Conservation (phyloP, 148 eudicot species). For the Vaccinium vitisidaea region DNA sequence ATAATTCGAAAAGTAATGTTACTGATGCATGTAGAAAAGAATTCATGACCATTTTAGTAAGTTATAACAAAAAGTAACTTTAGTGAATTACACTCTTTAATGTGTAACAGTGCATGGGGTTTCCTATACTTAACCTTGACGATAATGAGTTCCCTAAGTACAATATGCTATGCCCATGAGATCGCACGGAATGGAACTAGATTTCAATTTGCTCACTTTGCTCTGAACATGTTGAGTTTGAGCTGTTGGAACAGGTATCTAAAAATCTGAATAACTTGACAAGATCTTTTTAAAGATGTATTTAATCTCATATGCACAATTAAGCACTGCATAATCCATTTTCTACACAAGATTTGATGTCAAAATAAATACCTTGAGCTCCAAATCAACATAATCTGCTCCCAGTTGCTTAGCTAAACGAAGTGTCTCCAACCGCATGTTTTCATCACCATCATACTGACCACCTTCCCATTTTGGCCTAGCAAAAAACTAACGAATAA, state of each 20-base stretch:
- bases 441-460: slow-evolving; percentile 54
- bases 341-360: background rate
- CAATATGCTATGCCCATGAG: background rate
- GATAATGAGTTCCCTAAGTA: background rate
- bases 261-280: background rate
- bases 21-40: background rate
- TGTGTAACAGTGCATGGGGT: background rate
- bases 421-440: slow-evolving; percentile 38
- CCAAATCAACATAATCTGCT: slow-evolving; percentile 68
- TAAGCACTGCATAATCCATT: background rate
- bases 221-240: background rate
- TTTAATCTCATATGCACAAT: background rate
- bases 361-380: slow-evolving; percentile 50
- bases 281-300: background rate
- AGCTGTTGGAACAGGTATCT: too few relatives aligned
- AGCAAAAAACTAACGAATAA: slow-evolving; percentile 1
- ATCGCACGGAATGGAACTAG: background rate
- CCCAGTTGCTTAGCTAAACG: slow-evolving; percentile 56
- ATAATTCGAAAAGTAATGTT: background rate
- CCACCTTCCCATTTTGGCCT: slow-evolving; percentile 72
- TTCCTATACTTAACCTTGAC: background rate
- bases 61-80: background rate
- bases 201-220: background rate
- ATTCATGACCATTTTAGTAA: background rate
- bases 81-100: background rate